Evolutionary conservation across 441 rosid species (phyloP), one percentile per base, ranked within the genome.

Genomic region (Jatropha podagrica): DNA sequence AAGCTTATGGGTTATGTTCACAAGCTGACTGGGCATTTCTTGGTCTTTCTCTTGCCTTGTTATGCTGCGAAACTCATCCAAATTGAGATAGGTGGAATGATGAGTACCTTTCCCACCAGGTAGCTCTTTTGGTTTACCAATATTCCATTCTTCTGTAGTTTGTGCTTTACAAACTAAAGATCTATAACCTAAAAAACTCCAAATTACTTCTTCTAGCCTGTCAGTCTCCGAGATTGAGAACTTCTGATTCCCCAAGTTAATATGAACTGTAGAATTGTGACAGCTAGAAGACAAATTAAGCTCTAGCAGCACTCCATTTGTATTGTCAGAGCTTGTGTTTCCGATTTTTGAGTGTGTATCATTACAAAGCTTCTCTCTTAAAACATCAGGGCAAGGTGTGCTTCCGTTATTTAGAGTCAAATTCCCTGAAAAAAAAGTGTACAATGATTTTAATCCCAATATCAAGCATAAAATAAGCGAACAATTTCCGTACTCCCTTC

Each of bases 1-100:
- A 64, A 88, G 85, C 77, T 95, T 86, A 74, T 88, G 97, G 27
- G 97, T 89, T 59, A 81, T 88, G 82, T 88, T 92, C 37, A 75
- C 76, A 58, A 86, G 86, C 83, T 73, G 85, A 26, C 76, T 77
- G 9, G 88, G 79, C 67, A 83, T 54, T 4, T 74, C 80, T 26
- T 78, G 66, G 32, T 78, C 88, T 32, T 88, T 91, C 20, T 83
- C 90, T 78, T 75, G 86, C 79, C 78, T 80, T 32, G 77, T 83
- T 61, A 83, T 78, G 81, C 79, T 78, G 61, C 86, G 83, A 72
- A 90, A 87, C 80, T 92, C 90, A 14, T 89, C 89, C 7, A 89
- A 81, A 65, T 91, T 91, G 78, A 85, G 88, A 81, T 87, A 86
- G 72, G 88, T 59, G 1, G 83, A 73, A 71, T 81, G 79, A 65